Conservation (phyloP, 1,284 basidiomycete genomes). For the Malassezia slooffiae region DNA sequence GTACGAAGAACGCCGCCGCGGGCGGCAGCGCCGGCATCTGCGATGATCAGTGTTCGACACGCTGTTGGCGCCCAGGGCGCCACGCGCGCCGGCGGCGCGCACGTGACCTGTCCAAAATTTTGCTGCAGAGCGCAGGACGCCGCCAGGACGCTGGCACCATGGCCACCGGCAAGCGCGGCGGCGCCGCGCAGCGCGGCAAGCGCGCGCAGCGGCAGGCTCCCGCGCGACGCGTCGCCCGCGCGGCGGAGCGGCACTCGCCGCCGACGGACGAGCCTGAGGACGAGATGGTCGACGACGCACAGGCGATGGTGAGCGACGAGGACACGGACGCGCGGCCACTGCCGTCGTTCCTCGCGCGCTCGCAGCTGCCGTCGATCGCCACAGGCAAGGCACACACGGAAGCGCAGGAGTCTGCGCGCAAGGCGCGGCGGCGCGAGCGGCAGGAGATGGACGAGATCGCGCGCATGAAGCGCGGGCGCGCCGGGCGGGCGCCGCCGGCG, state of each 20-base stretch:
- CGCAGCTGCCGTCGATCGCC: conserved; percentile 4
- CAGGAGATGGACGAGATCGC: conserved; percentile 1
- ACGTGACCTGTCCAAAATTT: no score
- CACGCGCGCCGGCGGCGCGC: not conserved
- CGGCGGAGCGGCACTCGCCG: no score
- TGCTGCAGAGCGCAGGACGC: no score
- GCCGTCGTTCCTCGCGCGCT: conserved; percentile 9
- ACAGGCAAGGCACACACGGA: conserved; percentile 4
- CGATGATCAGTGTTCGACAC: no score
- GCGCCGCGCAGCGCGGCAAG: no score
- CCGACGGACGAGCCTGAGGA: not conserved
- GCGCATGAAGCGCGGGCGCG: not conserved
- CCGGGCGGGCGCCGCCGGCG: conserved; percentile 12
- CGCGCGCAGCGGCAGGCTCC: no score
- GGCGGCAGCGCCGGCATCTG: not conserved
- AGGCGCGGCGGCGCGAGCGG: conserved; percentile 9
- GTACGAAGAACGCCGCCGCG: conserved; percentile 14
- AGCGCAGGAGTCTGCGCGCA: conserved; percentile 1
- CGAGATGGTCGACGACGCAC: conserved; percentile 3
- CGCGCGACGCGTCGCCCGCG: no score
- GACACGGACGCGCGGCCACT: not conserved
- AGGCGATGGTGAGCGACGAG: conserved; percentile 9
- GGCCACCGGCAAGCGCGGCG: conserved; percentile 1
- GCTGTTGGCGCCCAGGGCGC: not conserved
- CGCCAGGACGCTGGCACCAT: no score